Evolutionary conservation across 2,329 filamentous ascomycete genomes (phyloP), one percentile per base, ranked within the genome.

Genomic region (Venturia oleaginea): DNA sequence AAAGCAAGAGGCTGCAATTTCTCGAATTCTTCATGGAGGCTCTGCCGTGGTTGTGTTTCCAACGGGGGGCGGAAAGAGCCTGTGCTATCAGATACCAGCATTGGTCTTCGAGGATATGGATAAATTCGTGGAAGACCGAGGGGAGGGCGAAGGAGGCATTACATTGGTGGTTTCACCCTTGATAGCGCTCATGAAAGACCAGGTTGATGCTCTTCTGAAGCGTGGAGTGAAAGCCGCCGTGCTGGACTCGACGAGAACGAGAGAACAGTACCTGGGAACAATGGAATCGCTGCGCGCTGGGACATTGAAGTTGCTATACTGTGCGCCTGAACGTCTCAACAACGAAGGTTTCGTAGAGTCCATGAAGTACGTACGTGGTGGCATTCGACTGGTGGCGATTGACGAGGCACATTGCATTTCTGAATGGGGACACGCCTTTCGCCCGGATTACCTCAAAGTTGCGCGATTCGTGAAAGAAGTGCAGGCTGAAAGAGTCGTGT

Each of bases 391-490:
- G 17, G 85, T 97, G 67, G 93, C 90, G 59, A 87, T 97, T 65
- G 93, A 97, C 72, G 93, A 97, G 77, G 93, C 93, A 2, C 93
- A 97, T 75, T 97, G 93, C 74, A 96, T 97, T 69, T 95, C 91
- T 27, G 92, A 97, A 86, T 97, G 93, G 93, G 93, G 93, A 1
- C 92, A 97, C 73, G 93, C 97, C 75, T 97, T 97, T 73, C 88
- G 93, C n/a, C 90, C 88, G 40, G 90, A 92, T 65, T 97, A 63
- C 38, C 61, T 63, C 27, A 63, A 63, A 55, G 72, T 85, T 88
- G 30, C 82, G 97, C 8, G 87, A 84, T 2, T 97, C 90, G 86
- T 94, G 97, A 82, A 85, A 61, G 86, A 86, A 6, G 91, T 93
- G 68, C 90, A 92, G 0, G 83, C 89, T 65, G 90, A 97, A 0